Evolutionary conservation across 306 rosid species (phyloP), one percentile per base, ranked within the genome.

Genomic region (Hippophae rhamnoides): DNA sequence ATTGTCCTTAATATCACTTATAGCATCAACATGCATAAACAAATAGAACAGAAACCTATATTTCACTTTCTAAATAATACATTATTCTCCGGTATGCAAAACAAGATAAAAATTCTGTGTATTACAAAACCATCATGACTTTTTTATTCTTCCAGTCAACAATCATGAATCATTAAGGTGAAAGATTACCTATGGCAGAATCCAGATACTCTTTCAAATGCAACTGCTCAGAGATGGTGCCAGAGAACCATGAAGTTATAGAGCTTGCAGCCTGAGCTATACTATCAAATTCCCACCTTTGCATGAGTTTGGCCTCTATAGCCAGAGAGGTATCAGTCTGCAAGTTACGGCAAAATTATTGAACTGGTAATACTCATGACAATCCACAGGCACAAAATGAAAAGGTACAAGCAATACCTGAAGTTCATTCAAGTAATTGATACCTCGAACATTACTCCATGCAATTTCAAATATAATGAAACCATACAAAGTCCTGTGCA

Each of bases 221-320:
- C 52, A 45, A 67, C 51, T 71, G 77, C 66, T 93, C 95, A 0
- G 85, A 73, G 52, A 10, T 38, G 13, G 94, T 79, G 75, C 99
- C 99, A 13, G 81, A 66, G 81, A 86, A 93, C 99, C 99, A 93
- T 23, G 85, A 78, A 47, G 90, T 72, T 56, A 93, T 74, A 71
- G 81, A 75, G 65, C 73, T 78, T 59, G 82, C 79, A 56, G 99
- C 97, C 74, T 84, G 97, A 80, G 85, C 72, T 58, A 93, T 88
- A 81, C 79, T 80, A 67, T 88, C 96, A 58, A 86, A 93, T 80
- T 93, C 99, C 99, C 99, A 88, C 77, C 99, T 84, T 76, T 60
- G 76, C 99, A 88, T 93, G 51, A 57, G 64, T 71, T 79, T 88
- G 61, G 84, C 71, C 86, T 93, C 99, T 54, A 82, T 60, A 45